Evolutionary conservation across 371 early-diverging fungal genomes (phyloP).

Genomic region (Mortierella sp.): DNA sequence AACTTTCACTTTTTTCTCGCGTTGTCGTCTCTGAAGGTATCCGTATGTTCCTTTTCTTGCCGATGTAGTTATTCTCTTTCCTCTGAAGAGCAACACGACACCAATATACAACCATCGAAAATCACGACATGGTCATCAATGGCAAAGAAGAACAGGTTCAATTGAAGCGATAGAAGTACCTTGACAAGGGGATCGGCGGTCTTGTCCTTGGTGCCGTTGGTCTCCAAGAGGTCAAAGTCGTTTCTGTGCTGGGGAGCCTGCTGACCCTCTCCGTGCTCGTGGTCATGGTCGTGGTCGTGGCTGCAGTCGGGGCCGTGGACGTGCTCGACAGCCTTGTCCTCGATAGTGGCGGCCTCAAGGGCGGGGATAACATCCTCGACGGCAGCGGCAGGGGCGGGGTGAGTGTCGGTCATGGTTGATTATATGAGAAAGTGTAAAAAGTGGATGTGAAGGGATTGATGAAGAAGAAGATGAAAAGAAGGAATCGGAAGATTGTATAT

Average conservation of each 20-base stretch:
- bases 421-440: neutral
- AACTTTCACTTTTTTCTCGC: neutral
- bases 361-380: constrained; percentile 30
- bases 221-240: constrained; percentile 74
- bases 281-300: constrained; percentile 59
- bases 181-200: constrained; percentile 73
- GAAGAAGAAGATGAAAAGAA: constrained; percentile 1
- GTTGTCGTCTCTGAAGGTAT: neutral
- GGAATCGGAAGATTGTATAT: neutral
- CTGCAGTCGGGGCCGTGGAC: constrained; percentile 49
- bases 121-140: neutral
- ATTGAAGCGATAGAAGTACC: constrained; percentile 15
- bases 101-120: neutral
- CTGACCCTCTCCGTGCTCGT: constrained; percentile 52
- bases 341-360: constrained; percentile 27
- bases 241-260: constrained; percentile 58
- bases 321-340: constrained; percentile 35
- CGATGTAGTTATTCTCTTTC: neutral
- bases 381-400: constrained; percentile 29
- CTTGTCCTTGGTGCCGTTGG: constrained; percentile 67
- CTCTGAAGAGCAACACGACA: neutral
- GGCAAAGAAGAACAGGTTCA: neutral
- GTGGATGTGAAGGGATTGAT: neutral
- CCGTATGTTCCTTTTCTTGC: neutral
- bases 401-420: constrained; percentile 46